phyloP scores from a whole-genome alignment of 495 filamentous ascomycete genomes.

The Clohesyomyces aquaticus region DNA sequence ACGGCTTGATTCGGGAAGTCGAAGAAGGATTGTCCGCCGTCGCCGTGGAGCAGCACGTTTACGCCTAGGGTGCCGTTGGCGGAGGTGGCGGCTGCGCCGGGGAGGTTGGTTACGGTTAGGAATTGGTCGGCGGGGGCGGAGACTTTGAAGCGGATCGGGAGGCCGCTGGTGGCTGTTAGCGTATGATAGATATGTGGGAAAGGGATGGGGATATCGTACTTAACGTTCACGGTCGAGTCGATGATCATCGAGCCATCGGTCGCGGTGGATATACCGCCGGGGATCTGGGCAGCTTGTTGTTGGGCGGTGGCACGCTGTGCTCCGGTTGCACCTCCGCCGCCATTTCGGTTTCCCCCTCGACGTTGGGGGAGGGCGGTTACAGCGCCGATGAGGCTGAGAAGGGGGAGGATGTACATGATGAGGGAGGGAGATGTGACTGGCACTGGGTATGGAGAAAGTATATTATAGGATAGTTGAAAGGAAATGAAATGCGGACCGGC shows the following conservation, averaged over 20 bases:
- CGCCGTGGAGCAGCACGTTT: constrained; percentile 58
- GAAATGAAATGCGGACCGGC: constrained; percentile 32
- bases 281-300: constrained; percentile 48
- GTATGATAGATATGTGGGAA: constrained; percentile 7
- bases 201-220: constrained; percentile 44
- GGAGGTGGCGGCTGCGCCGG: constrained; percentile 45
- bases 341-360: not conserved
- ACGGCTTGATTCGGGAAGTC: constrained; percentile 59
- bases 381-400: constrained; percentile 10
- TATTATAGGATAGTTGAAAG: constrained; percentile 11
- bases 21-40: constrained; percentile 62
- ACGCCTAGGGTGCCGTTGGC: constrained; percentile 46
- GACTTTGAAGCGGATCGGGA: constrained; percentile 54
- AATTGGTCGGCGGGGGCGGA: constrained; percentile 54
- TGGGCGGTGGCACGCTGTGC: constrained; percentile 42
- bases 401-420: constrained; percentile 22
- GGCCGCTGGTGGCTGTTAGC: constrained; percentile 43
- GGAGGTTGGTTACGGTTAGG: constrained; percentile 47
- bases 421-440: constrained; percentile 21
- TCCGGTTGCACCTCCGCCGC: too few species aligned
- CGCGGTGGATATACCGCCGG: constrained; percentile 43
- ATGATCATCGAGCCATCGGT: constrained; percentile 55
- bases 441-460: constrained; percentile 23
- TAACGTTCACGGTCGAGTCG: constrained; percentile 53
- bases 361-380: constrained; percentile 18